These are phyloP conservation scores for Gossypium herbaceum DNA, from an alignment of 345 rosid species.

Conservation along the genomic window DNA sequence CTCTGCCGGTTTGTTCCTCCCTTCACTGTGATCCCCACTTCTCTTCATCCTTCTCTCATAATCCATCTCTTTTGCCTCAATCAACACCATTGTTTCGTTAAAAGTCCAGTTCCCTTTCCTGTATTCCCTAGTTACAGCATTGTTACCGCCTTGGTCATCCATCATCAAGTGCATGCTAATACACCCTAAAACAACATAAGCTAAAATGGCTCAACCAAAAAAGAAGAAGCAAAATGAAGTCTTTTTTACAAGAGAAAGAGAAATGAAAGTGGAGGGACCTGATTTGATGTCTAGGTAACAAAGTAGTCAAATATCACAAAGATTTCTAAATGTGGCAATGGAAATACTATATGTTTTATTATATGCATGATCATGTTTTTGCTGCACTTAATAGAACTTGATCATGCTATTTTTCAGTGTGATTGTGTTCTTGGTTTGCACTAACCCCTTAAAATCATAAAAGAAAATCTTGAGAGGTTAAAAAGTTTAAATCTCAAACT, in stretches of 20 bases:
- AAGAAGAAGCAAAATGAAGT: neutral
- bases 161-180: slow-evolving; percentile 29
- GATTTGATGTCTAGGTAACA: slow-evolving; percentile 9
- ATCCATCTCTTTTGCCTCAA: slow-evolving; percentile 86
- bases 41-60: slow-evolving; percentile 77
- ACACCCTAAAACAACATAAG: neutral
- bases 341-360: neutral
- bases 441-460: slow-evolving; percentile 24
- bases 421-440: slow-evolving; percentile 1
- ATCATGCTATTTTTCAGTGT: neutral
- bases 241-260: neutral
- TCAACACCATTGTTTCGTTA: slow-evolving; percentile 70
- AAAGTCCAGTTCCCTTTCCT: slow-evolving; percentile 88
- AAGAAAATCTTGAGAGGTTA: slow-evolving; percentile 24
- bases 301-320: slow-evolving; percentile 10
- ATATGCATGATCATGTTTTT: neutral
- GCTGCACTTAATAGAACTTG: neutral
- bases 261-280: neutral
- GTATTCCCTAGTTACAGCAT: slow-evolving; percentile 55
- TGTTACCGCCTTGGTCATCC: slow-evolving; percentile 54
- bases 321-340: neutral
- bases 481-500: slow-evolving; percentile 37
- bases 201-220: neutral
- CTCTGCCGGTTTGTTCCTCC: slow-evolving; percentile 54
- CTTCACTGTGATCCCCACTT: slow-evolving; percentile 33